Percentiles rank a stretch among this genome's conserved stretches.
Evolutionary conservation across 2,329 filamentous ascomycete species (phyloP).

Genomic region (Neonectria faginata): DNA sequence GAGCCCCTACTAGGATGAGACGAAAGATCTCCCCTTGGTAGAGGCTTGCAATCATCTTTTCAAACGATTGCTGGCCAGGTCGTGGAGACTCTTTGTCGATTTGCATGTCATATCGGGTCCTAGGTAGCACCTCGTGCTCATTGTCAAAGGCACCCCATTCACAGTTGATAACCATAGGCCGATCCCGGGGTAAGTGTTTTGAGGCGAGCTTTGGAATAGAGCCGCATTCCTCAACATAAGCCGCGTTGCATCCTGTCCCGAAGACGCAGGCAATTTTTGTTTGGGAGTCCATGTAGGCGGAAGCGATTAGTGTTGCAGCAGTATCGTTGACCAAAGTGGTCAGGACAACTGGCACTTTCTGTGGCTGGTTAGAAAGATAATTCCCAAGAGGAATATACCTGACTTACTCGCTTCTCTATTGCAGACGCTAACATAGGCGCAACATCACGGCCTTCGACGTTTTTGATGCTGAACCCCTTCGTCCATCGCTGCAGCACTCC

Average conservation of each 20-base stretch:
- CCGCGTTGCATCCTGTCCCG: constrained; percentile 96
- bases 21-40: constrained; percentile 97
- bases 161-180: constrained; percentile 95
- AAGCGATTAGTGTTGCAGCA: constrained; percentile 95
- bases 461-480: constrained; percentile 94
- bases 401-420: constrained; percentile 66
- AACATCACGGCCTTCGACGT: constrained; percentile 90
- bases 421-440: constrained; percentile 89
- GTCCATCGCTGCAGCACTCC: constrained; percentile 95
- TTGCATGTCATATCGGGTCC: constrained; percentile 84
- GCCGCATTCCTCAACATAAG: constrained; percentile 95
- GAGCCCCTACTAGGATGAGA: constrained; percentile 85
- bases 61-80: constrained; percentile 93
- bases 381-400: not conserved
- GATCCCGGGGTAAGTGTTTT: constrained; percentile 79
- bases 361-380: constrained; percentile 23
- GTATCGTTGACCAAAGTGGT: constrained; percentile 97
- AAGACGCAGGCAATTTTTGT: constrained; percentile 99
- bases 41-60: constrained; percentile 97
- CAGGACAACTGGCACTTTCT: constrained; percentile 92
- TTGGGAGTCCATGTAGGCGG: constrained; percentile 91
- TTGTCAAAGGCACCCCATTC: constrained; percentile 98
- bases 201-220: constrained; percentile 92
- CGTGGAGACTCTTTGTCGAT: constrained; percentile 93
- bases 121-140: constrained; percentile 86